Evolutionary conservation across 2,329 filamentous ascomycete genomes (phyloP), one percentile per base, ranked within the genome.

Genomic region (Nannizziopsis barbatae): DNA sequence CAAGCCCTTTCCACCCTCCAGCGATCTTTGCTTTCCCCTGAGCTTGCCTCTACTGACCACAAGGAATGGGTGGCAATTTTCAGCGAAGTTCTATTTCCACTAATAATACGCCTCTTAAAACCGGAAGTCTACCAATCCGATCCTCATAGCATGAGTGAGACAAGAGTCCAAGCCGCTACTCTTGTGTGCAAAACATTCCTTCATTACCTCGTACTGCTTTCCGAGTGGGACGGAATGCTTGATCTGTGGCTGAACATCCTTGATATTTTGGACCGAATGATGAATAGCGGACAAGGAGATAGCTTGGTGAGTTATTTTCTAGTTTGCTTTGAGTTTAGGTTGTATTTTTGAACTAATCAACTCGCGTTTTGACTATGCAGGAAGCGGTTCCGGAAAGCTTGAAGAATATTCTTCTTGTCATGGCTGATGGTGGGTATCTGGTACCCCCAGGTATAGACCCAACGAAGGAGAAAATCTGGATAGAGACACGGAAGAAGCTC

Each of bases 11-110:
- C 83, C 6, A 86, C 83, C 8, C 73, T 98, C 12, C 90, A 96
- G 63, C 78, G 89, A 48, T 84, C 86, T 1, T 75, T 98, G 1
- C 75, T 96, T 1, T 92, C 87, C 1, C 83, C 86, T 0, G 83
- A 92, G 52, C 75, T 96, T 35, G 86, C 84, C 1, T 84, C 83
- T n/a, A 79, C 76, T 42, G 83, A 92, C 52, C 85, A 94, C 59
- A 79, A 86, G 55, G 86, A 93, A 67, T 96, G 92, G 90, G 92
- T 84, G 0, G 86, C 87, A 36, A 95, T 98, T 45, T 98, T 98
- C 65, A 80, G 81, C 53, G 85, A 95, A 62, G 89, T 96, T 1
- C 73, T 98, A 12, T 95, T 98, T 65, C 92, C 92, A 1, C 74
- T 98, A 11, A 90, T 96, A 53, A 75, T 84, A 32, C 79, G 85